Base-by-base conservation (phyloP, 2,329 filamentous ascomycete genomes). In the Hypocrella siamensis region DNA sequence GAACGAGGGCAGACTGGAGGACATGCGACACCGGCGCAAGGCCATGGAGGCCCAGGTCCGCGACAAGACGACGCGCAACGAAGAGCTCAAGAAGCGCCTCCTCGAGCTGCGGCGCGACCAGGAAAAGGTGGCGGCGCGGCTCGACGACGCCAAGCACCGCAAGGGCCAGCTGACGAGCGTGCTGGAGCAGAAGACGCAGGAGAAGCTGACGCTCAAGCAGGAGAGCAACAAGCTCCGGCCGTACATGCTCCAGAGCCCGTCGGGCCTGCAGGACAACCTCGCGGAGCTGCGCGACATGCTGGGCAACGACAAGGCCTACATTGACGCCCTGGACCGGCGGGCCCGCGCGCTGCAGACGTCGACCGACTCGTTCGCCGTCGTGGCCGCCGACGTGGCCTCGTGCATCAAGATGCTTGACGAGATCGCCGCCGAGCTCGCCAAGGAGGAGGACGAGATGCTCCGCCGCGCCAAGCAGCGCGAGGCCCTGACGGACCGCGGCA, bases 341-440 rank as follows among this genome's bases (percentile, higher is more conserved):
- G 75, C 81, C n/a, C 71, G 90, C 37, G 88, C 85, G 0, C 63
- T 98, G 16, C 86, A 96, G 48, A 96, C 88, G 1, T 93, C 83
- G 6, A 75, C 77, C 3, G 88, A 96, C 52, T 88, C 85, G 0
- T 96, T 96, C 49, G 66, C 71, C 4, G 76, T 92, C 0, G 83
- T 94, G 1, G 67, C 78, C 7, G 72, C 79, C 9, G 90, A 98
- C 46, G 84, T 98, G 12, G 75, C 81, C 6, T 77, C 79, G 2
- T 92, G 86, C 48, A 85, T 85, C 46, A 88, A 88, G 47, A 67
- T 96, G 10, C 71, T 96, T 4, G 83, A 90, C 33, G 88, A 96
- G 43, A 81, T 94, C 15, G 68, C 79, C 3, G 60, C 63, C n/a
- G 90, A 96, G 51, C 58, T 98, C 4, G 62, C 75, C 28, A 92